Base-by-base conservation (phyloP, 2,329 filamentous ascomycete species). In the Ophiostoma triangulosporum region DNA sequence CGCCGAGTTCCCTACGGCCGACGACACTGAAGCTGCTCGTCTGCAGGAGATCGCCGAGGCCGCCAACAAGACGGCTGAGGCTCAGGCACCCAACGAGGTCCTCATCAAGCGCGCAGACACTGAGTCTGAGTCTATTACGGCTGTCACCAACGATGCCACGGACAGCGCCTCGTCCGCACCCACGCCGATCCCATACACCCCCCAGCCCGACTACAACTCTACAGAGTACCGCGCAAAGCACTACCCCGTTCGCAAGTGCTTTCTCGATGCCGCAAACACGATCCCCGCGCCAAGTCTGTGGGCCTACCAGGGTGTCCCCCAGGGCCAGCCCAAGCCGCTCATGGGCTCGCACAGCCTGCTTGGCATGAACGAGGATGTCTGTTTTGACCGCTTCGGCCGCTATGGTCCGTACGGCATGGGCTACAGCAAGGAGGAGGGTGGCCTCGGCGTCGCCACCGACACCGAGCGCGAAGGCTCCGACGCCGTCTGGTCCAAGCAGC, bases 351-450 rank as follows among this genome's bases (percentile, higher is more conserved):
- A 93, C 63, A 74, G 80, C 14, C 65, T 88, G 46, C 69, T 95
- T 4, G 88, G 86, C 0, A 67, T 95, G 38, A 74, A 82, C 22
- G 77, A 88, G 57, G 84, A 93, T 61, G 73, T 94, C 14, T 95
- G 89, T 68, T 95, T 94, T 64, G 89, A 95, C 62, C 79, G 89
- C 6, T 94, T 88, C 63, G 86, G 88, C 17, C 79, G 89, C 48
- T 78, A 91, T 35, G 89, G 88, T 0, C 84, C 88, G 0, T 95
- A 95, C 62, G 89, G 89, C 0, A 71, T 89, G 38, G 89, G 89
- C n/a, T 95, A 95, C 66, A 80, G 77, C 61, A 75, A 77, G 56
- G 77, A 80, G 53, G 77, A 80, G 58, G 89, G 89, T 14, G 89
- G 89, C 22, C 68, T 78, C 0, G 80, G 78, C 26, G 80, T 89